Base-by-base conservation (phyloP, 2,329 filamentous ascomycete genomes). In the Fusarium sp. region DNA sequence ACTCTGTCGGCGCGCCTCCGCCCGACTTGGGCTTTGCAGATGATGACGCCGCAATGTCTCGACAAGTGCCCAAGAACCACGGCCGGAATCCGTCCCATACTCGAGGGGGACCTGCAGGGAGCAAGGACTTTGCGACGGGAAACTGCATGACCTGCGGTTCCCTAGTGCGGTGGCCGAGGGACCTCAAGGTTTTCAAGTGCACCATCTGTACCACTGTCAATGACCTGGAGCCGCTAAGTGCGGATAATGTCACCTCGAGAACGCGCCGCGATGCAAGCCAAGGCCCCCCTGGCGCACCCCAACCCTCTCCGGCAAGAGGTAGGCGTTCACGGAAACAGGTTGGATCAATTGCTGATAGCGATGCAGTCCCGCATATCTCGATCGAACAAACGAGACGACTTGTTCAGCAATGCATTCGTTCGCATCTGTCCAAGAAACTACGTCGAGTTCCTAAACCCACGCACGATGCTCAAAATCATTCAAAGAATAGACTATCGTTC, bases 61-160 rank as follows among this genome's bases (percentile, higher is more conserved):
- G 70, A 59, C 79, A 76, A 70, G 64, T 64, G n/a, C 58, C 73
- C 64, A 80, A 80, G 62, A 78, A 78, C 60, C 79, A 82, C 56
- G 45, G 54, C 48, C 73, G 65, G 43, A 72, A 27, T 39, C 64
- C 73, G 20, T 76, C 76, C 25, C 76, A 78, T 23, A 79, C 74
- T 32, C 75, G 80, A 59, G 84, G 77, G 81, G 86, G 72, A 11
- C 77, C 72, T 8, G 59, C 73, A 13, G 82, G 81, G 35, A 85
- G 81, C 73, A 90, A 88, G 75, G 90, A 94, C 75, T 90, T 92
- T 78, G 86, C 87, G 32, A 92, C 90, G 35, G 93, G 94, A 25
- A 92, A 90, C 77, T 98, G 95, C 81, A 95, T 96, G 90, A 95
- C 95, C 37, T 98, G 95, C 82, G 93, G 92, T 77, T 93, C 93